Base-by-base conservation (phyloP, 179 eudicot species). In the Gypsophila paniculata region DNA sequence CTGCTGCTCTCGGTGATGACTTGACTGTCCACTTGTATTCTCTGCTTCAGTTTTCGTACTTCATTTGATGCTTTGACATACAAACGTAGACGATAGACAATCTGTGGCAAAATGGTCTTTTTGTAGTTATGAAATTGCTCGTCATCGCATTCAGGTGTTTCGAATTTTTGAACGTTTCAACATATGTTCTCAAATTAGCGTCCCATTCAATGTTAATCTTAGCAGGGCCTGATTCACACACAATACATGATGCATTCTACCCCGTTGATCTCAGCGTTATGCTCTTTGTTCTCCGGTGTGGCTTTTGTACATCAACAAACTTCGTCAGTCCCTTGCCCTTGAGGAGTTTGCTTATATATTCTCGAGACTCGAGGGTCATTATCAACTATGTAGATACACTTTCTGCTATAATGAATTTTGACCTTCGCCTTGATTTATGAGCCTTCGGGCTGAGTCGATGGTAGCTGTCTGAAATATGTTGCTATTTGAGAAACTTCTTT, bases 301-400 rank as follows among this genome's bases (percentile, higher is more conserved):
- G 49, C 39, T 78, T 78, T 13, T 46, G 65, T 73, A 62, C 48
- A 69, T 54, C 38, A 42, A 34, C 72, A 22, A 54, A 69, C 7
- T 58, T 22, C 23, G 25, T 38, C 58, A 8, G 60, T 23, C 5
- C 53, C 22, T 36, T 48, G 46, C n/a, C 32, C 44, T 46, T 39
- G 17, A 13, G 17, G 76, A 64, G 11, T 38, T 39, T 23, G 23
- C n/a, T 19, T 12, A 21, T 13, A 18, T 3, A 19, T 64, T 18
- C 46, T 10, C 23, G 12, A 55, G 23, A 21, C 55, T 51, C n/a
- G 61, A 36, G 67, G n/a, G 19, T 18, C 29, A 10, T 18, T 26
- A 36, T 66, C 42, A 53, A 52, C 22, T 54, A 21, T 61, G 3
- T 46, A 59, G 10, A 18, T 17, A 38, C 55, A 11, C 39, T 48